Evolutionary conservation across 495 filamentous ascomycete genomes (phyloP), one percentile per base, ranked within the genome.

Genomic region (Hypoxylon intermedium): DNA sequence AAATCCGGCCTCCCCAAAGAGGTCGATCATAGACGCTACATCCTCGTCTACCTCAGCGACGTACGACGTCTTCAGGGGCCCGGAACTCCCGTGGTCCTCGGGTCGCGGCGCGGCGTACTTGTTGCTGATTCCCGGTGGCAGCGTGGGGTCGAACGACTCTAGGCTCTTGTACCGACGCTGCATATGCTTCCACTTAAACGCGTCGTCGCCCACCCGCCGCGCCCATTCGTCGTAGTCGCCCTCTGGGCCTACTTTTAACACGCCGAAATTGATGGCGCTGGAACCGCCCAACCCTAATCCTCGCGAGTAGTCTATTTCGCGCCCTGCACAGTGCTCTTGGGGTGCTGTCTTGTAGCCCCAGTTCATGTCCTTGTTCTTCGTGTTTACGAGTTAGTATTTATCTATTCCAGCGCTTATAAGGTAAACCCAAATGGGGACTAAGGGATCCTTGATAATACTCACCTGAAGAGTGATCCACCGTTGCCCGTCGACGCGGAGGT

Each of bases 191-290:
- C 84, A 89, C 1, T 38, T 41, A 54, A 81, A 90, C 0, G 67
- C 63, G 0, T 82, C 72, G 61, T 80, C 77, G 2, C 55, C 71
- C 1, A 68, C 63, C 1, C 75, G 26, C 12, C 68, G 63, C 15
- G 75, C 72, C 74, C 84, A 83, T 36, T 82, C 74, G 26, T 87
- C 78, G 59, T 85, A 89, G 62, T 90, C 87, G 45, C 81, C 80
- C 4, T 72, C 68, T 5, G 84, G 77, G 5, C 87, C 87, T 7
- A 81, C 58, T 9, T 75, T 81, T 53, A 76, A 89, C 9, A 83
- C 72, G 15, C 79, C 80, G 45, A 88, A 89, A 69, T 90, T 90
- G 52, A 89, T 82, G 12, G 81, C 82, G 28, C 74, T 84, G 18
- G 78, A 78, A 0, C 87, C 87, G 2, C 86, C 86, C 0, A 90